These are phyloP conservation scores for Acer negundo DNA, from an alignment of 345 rosid genomes.

Conservation along the genomic window DNA sequence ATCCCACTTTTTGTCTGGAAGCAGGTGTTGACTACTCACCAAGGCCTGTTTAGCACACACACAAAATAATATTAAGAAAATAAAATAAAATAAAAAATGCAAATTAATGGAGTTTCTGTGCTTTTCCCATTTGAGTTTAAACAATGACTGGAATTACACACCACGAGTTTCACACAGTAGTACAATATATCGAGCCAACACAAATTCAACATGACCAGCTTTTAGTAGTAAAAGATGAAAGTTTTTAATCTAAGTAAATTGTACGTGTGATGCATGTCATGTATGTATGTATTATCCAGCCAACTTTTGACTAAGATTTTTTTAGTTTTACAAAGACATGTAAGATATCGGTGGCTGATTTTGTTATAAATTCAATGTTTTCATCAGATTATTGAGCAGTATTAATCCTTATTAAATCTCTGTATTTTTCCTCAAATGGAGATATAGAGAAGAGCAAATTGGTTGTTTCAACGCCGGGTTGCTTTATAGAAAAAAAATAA, in stretches of 20 bases:
- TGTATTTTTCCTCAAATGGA: neutral
- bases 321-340: no score
- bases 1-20: slow-evolving; percentile 43
- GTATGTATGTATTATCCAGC: neutral
- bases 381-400: neutral
- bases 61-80: no score
- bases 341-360: neutral
- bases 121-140: neutral
- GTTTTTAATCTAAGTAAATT: neutral
- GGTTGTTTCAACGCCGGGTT: neutral
- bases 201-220: neutral
- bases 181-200: neutral
- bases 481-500: neutral
- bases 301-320: neutral
- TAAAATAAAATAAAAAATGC: slow-evolving; percentile 5
- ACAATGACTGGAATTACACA: neutral
- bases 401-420: neutral
- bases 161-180: slow-evolving; percentile 6
- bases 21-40: slow-evolving; percentile 45
- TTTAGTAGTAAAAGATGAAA: neutral
- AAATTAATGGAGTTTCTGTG: slow-evolving; percentile 7
- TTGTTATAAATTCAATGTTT: neutral
- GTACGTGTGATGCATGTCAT: neutral
- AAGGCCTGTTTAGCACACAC: neutral
- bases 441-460: neutral